Evolutionary conservation across 2,329 filamentous ascomycete species (phyloP).

Genomic region (Lizonia empirigonia): DNA sequence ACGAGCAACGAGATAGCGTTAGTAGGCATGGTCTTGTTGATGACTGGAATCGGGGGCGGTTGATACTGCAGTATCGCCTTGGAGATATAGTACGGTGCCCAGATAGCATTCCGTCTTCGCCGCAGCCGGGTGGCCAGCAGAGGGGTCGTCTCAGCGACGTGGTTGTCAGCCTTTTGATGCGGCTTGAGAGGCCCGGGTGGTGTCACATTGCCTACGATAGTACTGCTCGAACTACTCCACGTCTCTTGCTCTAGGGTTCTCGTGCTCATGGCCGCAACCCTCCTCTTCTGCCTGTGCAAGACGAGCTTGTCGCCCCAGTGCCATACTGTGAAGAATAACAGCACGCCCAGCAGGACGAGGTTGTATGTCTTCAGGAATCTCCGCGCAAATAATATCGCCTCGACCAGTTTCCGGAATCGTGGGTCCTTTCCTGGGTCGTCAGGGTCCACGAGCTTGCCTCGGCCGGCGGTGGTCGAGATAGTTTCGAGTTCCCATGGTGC

Average conservation of each 20-base stretch:
- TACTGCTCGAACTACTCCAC: constrained; percentile 50
- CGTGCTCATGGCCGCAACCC: neutral
- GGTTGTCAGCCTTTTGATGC: constrained; percentile 25
- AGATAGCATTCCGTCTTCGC: constrained; percentile 8
- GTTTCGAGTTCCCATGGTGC: constrained; percentile 21
- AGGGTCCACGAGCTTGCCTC: constrained; percentile 27
- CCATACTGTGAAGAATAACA: constrained; percentile 46
- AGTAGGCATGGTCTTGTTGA: constrained; percentile 63
- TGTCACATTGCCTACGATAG: constrained; percentile 43
- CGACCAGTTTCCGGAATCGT: constrained; percentile 43
- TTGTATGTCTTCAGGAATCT: constrained; percentile 51
- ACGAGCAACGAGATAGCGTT: constrained; percentile 63
- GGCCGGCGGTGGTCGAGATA: constrained; percentile 8
- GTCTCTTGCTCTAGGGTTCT: constrained; percentile 13
- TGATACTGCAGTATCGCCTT: constrained; percentile 59
- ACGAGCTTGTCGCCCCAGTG: constrained; percentile 44
- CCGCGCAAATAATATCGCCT: constrained; percentile 48
- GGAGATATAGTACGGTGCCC: constrained; percentile 31
- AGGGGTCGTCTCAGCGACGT: constrained; percentile 40
- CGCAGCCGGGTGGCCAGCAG: constrained; percentile 30
- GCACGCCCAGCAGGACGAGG: constrained; percentile 43
- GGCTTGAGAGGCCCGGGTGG: constrained; percentile 24
- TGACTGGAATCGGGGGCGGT: constrained; percentile 60
- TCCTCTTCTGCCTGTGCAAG: constrained; percentile 22
- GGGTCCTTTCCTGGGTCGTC: constrained; percentile 46